These are phyloP conservation scores for Trichoderma koningii DNA, from an alignment of 2,329 filamentous ascomycete genomes.

Conservation along the genomic window DNA sequence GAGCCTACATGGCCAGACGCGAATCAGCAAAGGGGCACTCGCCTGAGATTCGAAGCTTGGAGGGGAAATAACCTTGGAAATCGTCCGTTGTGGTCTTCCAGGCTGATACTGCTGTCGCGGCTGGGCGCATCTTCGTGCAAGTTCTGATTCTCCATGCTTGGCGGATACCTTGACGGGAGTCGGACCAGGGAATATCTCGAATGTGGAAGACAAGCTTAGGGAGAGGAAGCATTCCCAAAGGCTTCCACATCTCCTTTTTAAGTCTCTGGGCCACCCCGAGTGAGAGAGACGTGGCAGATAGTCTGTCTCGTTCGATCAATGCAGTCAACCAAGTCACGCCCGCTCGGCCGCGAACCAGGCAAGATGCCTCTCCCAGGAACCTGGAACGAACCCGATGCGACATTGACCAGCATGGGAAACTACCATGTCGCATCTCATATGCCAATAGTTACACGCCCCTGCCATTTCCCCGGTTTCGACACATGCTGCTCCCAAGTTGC, in stretches of 20 bases:
- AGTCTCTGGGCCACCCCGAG: background rate
- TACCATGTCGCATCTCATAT: background rate
- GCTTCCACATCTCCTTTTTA: background rate
- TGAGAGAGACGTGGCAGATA: background rate
- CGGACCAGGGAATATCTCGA: background rate
- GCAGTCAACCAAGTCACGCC: background rate
- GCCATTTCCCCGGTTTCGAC: background rate
- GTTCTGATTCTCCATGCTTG: conserved; percentile 3
- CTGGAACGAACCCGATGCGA: background rate
- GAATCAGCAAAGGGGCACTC: background rate
- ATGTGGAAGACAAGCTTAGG: background rate
- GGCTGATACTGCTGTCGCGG: conserved; percentile 16
- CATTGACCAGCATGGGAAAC: background rate
- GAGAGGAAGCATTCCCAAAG: background rate
- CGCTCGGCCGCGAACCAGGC: background rate
- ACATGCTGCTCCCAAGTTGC: background rate
- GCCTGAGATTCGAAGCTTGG: too few species aligned
- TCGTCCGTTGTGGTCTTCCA: conserved; percentile 5
- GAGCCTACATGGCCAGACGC: background rate
- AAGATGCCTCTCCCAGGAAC: conserved; percentile 6
- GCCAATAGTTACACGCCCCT: background rate
- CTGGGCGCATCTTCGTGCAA: background rate
- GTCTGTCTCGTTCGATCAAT: background rate
- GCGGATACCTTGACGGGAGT: background rate
- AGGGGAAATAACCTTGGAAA: background rate